Base-by-base conservation (phyloP, 345 rosid genomes). In the Abelmoschus esculentus region DNA sequence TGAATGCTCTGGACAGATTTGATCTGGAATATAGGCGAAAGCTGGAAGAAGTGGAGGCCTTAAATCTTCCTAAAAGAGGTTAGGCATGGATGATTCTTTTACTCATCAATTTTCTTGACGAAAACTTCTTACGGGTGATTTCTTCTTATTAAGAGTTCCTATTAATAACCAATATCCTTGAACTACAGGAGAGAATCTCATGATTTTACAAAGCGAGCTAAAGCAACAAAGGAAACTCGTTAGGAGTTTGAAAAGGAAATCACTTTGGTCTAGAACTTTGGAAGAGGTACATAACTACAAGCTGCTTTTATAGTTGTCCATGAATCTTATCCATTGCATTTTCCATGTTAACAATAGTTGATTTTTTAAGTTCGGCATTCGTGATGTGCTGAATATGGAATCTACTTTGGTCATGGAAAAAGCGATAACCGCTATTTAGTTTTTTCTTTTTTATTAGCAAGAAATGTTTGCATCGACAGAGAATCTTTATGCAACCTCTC, bases 261-360 rank as follows among this genome's bases (percentile, higher is more conserved):
- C 99, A 13, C 92, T 91, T 28, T 95, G 99, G 99, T 90, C 96
- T 13, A 85, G 78, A 74, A 89, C 70, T 80, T 77, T 86, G 74
- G 96, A 86, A 77, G 96, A 95, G 96, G 99, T 82, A 82, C 62
- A 56, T 72, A 47, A 49, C 74, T 34, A 63, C 44, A 40, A 72
- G 46, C 69, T 29, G 50, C 46, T 50, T 19, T 54, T 54, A 9
- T 54, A 9, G 59, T 54, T 54, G 4, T 54, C 59, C 59, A 19
- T 54, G 59, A 19, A 54, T 18, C 13, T 19, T 54, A 29, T 19
- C 29, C 59, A 54, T 5, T 54, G 6, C 29, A 17, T 54, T 54
- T 54, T 7, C 3, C 1, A 19, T 54, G 59, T 54, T 54, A 8
- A 4, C 28, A 19, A 54, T 54, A 10, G 31, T 54, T 54, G 5